Conservation (phyloP, 2,329 filamentous ascomycete species). For the Fusarium gaditjirri region DNA sequence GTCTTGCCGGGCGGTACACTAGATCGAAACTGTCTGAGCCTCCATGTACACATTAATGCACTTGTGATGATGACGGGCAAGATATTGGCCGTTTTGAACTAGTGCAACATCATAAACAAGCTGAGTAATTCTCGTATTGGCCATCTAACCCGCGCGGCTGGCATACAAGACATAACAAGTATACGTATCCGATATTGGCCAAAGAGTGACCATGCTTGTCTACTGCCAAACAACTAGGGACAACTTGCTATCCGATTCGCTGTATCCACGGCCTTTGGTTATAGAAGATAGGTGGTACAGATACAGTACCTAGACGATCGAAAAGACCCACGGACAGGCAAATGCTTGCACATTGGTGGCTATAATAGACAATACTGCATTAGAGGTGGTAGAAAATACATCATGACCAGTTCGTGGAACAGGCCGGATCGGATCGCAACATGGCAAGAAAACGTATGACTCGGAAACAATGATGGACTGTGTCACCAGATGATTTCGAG, state of each 20-base stretch:
- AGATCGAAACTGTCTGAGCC: background rate
- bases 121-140: conserved; percentile 43
- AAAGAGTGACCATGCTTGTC: background rate
- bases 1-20: background rate
- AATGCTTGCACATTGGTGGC: conserved; percentile 21
- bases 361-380: conserved; percentile 18
- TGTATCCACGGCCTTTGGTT: background rate
- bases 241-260: conserved; percentile 2
- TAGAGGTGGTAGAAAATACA: conserved; percentile 10
- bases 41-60: background rate
- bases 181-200: conserved; percentile 18
- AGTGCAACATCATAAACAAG: conserved; percentile 28
- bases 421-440: conserved; percentile 10
- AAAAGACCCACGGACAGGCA: conserved; percentile 16
- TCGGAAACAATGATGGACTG: conserved; percentile 27
- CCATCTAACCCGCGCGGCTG: conserved; percentile 27
- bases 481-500: conserved; percentile 15
- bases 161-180: conserved; percentile 16
- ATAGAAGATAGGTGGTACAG: conserved; percentile 7
- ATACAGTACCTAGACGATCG: background rate
- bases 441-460: conserved; percentile 41
- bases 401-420: conserved; percentile 17
- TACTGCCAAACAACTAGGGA: conserved; percentile 1
- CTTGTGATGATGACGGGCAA: background rate
- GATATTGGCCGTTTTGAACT: conserved; percentile 21